Percentiles rank a stretch among this genome's conserved stretches.
phyloP scores from a whole-genome alignment of 371 early-diverging fungal species.

The Mortierella sp. region DNA sequence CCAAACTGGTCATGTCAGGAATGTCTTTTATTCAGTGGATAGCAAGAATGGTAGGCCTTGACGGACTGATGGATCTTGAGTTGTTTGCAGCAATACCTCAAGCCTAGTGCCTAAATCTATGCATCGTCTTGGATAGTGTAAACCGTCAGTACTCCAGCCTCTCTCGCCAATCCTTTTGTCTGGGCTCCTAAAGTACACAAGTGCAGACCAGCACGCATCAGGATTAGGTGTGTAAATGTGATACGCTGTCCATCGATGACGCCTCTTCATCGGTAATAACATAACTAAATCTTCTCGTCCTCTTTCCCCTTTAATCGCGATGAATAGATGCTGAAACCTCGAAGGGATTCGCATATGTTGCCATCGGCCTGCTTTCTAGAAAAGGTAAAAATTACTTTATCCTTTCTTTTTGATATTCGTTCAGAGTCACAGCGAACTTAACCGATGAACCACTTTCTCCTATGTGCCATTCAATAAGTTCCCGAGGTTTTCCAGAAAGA shows the following conservation, averaged over 20 bases:
- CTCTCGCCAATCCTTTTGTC: conserved; percentile 78
- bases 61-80: background rate
- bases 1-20: conserved; percentile 76
- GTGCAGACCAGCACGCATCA: conserved; percentile 57
- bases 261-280: too few relatives aligned
- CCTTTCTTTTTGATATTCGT: conserved; percentile 3
- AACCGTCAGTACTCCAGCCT: conserved; percentile 58
- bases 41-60: conserved; percentile 72
- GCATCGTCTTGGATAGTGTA: too few relatives aligned
- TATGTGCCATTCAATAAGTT: conserved; percentile 49
- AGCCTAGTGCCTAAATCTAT: too few relatives aligned
- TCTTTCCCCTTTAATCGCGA: background rate
- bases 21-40: conserved; percentile 91
- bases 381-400: conserved; percentile 62
- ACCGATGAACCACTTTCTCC: background rate
- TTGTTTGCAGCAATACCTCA: too few relatives aligned
- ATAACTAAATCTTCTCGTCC: too few relatives aligned
- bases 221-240: conserved; percentile 53
- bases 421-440: too few relatives aligned
- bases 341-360: conserved; percentile 88
- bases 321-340: conserved; percentile 72
- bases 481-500: conserved; percentile 74
- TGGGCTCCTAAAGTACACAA: conserved; percentile 77
- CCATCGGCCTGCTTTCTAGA: conserved; percentile 79
- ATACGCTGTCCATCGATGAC: too few relatives aligned